Conservation (phyloP, 139 green algal species). For the Haematococcus sp. region DNA sequence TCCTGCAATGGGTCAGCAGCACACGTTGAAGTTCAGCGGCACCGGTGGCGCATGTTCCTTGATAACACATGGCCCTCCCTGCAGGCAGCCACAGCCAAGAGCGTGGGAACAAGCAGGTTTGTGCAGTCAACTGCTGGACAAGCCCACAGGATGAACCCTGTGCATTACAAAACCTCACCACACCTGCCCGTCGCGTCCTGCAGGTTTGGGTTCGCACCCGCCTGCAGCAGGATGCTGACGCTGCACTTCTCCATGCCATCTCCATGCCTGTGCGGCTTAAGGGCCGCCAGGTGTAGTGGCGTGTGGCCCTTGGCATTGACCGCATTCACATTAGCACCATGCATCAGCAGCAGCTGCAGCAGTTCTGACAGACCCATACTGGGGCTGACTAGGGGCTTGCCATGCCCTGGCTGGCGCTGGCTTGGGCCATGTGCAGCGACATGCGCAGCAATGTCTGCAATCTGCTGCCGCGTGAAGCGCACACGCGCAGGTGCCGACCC, state of each 20-base stretch:
- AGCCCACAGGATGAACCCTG: too few relatives aligned
- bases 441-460: neutral
- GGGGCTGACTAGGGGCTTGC: neutral
- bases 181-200: constrained; percentile 5
- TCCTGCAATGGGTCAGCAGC: constrained; percentile 1
- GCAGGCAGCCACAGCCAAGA: too few relatives aligned
- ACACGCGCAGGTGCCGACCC: too few relatives aligned
- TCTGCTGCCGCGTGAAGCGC: neutral
- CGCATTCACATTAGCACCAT: neutral
- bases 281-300: constrained; percentile 16
- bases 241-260: constrained; percentile 15
- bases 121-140: too few relatives aligned
- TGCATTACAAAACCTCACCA: too few relatives aligned
- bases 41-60: too few relatives aligned
- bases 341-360: constrained; percentile 10
- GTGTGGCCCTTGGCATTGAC: constrained; percentile 7
- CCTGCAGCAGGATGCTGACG: constrained; percentile 16
- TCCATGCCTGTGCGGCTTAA: constrained; percentile 17
- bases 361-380: constrained; percentile 16
- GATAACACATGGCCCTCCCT: too few relatives aligned
- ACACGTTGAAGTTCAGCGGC: too few relatives aligned
- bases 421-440: neutral
- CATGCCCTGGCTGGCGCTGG: neutral
- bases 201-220: constrained; percentile 16
- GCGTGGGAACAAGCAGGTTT: too few relatives aligned